Evolutionary conservation across 2,329 filamentous ascomycete genomes (phyloP).

Genomic region (Mollisiaceae sp.): DNA sequence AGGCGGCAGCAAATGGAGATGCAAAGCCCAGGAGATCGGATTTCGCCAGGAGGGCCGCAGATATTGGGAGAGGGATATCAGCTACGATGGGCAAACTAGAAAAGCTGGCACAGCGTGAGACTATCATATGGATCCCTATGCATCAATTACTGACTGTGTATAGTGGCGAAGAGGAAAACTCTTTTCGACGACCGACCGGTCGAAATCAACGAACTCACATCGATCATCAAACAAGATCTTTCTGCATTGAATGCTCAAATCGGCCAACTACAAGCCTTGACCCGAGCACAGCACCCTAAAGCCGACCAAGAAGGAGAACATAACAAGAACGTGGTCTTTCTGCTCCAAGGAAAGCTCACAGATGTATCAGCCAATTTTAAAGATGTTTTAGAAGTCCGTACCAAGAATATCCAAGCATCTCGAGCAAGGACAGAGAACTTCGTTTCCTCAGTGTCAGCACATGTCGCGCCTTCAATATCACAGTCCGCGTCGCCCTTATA

Average conservation of each 20-base stretch:
- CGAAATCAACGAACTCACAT: conserved; percentile 96
- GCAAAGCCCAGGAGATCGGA: conserved; percentile 73
- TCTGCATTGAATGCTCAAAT: conserved; percentile 87
- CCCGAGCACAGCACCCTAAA: conserved; percentile 75
- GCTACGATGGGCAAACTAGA: conserved; percentile 95
- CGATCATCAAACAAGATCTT: conserved; percentile 97
- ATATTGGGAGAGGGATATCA: conserved; percentile 90
- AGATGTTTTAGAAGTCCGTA: conserved; percentile 92
- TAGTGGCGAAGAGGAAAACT: conserved; percentile 93
- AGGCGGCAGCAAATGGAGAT: conserved; percentile 62
- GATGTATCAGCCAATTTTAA: conserved; percentile 97
- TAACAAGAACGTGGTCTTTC: conserved; percentile 94
- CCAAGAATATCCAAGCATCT: conserved; percentile 97
- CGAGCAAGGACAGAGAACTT: conserved; percentile 95
- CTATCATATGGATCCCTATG: neutral
- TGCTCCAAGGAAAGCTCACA: conserved; percentile 88
- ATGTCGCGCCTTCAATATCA: conserved; percentile 69
- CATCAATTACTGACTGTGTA: conserved; percentile 28
- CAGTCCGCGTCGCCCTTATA: conserved; percentile 88
- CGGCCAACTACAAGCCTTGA: conserved; percentile 77
- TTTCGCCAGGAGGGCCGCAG: conserved; percentile 88
- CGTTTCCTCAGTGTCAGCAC: conserved; percentile 84
- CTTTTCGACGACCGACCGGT: conserved; percentile 96
- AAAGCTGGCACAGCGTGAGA: conserved; percentile 81
- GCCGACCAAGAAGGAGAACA: conserved; percentile 88